Evolutionary conservation across 192 early-diverging fungal species (phyloP).

Genomic region (Podila verticillata): DNA sequence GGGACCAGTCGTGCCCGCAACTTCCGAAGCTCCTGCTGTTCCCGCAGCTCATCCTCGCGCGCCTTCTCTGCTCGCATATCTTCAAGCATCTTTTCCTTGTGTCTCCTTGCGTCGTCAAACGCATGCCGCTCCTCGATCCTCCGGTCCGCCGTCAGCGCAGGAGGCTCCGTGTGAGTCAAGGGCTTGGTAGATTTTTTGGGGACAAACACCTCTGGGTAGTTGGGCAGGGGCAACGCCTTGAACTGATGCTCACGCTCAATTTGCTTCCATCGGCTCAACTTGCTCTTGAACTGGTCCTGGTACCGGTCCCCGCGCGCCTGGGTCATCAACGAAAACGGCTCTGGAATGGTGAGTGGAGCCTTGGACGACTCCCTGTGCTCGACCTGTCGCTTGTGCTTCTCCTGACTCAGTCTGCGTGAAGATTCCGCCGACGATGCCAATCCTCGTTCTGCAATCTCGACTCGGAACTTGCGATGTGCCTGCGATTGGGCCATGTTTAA

Average conservation of each 20-base stretch:
- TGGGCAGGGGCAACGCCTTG: conserved; percentile 62
- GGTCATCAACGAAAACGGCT: conserved; percentile 67
- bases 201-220: conserved; percentile 58
- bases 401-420: conserved; percentile 22
- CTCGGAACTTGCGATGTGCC: neutral
- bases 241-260: conserved; percentile 54
- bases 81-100: conserved; percentile 22
- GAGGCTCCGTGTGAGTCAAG: conserved; percentile 58
- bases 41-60: conserved; percentile 33
- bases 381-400: neutral
- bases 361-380: conserved; percentile 1
- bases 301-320: conserved; percentile 56
- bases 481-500: neutral
- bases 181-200: conserved; percentile 65
- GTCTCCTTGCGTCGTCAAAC: conserved; percentile 59
- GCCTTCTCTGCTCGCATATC: conserved; percentile 28
- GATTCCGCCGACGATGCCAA: conserved; percentile 40
- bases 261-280: conserved; percentile 51
- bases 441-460: conserved; percentile 22
- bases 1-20: conserved; percentile 21
- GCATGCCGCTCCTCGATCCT: conserved; percentile 65
- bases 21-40: conserved; percentile 15
- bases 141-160: conserved; percentile 58
- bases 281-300: conserved; percentile 51
- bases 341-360: conserved; percentile 59